Base-by-base conservation (phyloP, 2,329 filamentous ascomycete genomes). In the Pleoardoris graminearum region DNA sequence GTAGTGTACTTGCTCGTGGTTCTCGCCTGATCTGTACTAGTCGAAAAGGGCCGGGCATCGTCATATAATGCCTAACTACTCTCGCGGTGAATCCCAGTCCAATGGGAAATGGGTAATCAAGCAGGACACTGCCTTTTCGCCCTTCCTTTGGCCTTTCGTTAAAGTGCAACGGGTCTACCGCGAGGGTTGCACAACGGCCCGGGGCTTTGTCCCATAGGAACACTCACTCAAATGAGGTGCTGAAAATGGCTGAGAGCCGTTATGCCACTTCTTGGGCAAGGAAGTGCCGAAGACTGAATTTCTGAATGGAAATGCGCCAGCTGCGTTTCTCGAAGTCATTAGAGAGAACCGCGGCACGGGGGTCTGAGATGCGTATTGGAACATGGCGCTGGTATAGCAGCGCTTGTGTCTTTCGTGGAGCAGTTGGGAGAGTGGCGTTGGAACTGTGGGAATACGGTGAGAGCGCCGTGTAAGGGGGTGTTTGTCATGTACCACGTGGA, bases 211-310 rank as follows among this genome's bases (percentile, higher is more conserved):
- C 16, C 29, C 27, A 12, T 19, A 39, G 16, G 45, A 51, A 23
- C n/a, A 27, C 7, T 54, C 54, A 5, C 35, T 59, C 19, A 52
- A 58, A 42, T 59, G 47, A 39, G 42, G 45, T 17, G 30, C 53
- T 21, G 39, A 48, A 33, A 51, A 55, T 29, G 57, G 50, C 23
- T 59, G 53, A 55, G 47, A 33, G 25, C 58, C 56, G 7, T 47
- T 61, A 22, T 59, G 54, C 36, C 29, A 51, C n/a, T 58, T 59
- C 21, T 23, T 61, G 7, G 51, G 37, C 21, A 50, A 52, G 37
- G 43, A 52, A 1, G 47, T 58, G 11, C 47, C 54, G 7, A 49
- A 58, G 17, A 47, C 32, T 21, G 38, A 50, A 6, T 60, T 55
- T 46, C 54, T 54, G n/a, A 53, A 41, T 7, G 46, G 48, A 6